Conservation (phyloP, 2,329 filamentous ascomycete species). For the Ceratocystis papillata region DNA sequence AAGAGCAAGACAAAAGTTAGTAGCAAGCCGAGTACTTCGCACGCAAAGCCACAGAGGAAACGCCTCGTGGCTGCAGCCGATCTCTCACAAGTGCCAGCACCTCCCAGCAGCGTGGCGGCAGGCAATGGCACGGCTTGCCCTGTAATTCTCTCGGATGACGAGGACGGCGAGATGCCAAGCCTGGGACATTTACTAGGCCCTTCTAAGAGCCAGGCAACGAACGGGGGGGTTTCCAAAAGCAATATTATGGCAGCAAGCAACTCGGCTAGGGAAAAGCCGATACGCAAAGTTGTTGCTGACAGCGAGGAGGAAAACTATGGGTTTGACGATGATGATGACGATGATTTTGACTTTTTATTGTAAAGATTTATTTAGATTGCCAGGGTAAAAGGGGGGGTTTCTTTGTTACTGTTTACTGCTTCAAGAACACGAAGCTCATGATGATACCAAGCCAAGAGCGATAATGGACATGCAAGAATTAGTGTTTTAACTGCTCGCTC, state of each 20-base stretch:
- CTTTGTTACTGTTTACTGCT: neutral
- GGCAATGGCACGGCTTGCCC: neutral
- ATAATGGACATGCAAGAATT: neutral
- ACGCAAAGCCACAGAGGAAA: neutral
- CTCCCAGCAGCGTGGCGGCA: neutral
- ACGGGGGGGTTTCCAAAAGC: neutral
- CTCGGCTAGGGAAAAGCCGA: neutral
- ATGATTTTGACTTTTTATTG: constrained; percentile 18
- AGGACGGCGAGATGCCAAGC: constrained; percentile 6
- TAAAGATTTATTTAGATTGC: neutral
- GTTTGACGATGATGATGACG: constrained; percentile 19
- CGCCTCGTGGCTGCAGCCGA: constrained; percentile 5
- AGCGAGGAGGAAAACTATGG: constrained; percentile 22
- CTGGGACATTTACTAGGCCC: neutral
- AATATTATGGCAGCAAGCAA: neutral
- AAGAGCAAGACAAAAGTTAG: neutral
- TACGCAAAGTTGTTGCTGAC: constrained; percentile 4
- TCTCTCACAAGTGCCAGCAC: neutral
- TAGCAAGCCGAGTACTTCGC: neutral
- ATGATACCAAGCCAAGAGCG: constrained; percentile 2
- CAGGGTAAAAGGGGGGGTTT: neutral
- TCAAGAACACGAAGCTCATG: neutral
- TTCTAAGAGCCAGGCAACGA: neutral
- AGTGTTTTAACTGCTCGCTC: too few relatives aligned
- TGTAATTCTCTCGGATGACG: neutral